phyloP scores from a whole-genome alignment of 495 filamentous ascomycete species.

The Aspergillus cavernicola region DNA sequence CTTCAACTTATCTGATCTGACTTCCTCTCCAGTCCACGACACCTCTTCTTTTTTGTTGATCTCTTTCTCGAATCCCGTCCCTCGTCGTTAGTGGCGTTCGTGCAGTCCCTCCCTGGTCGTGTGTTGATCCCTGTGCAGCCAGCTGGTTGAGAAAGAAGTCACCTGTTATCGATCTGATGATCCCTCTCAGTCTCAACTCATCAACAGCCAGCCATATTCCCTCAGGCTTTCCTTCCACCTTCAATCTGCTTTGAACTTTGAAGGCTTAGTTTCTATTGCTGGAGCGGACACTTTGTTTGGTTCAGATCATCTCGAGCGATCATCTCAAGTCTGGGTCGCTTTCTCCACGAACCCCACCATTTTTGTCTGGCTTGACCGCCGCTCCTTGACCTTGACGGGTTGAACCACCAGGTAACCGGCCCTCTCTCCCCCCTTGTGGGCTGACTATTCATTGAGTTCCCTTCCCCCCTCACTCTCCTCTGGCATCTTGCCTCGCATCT shows the following conservation, averaged over 20 bases:
- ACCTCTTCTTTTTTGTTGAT: background rate
- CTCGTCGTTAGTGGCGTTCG: conserved; percentile 3
- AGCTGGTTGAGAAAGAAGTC: conserved; percentile 13
- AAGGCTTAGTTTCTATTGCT: background rate
- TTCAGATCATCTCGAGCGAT: background rate
- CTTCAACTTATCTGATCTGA: conserved; percentile 10
- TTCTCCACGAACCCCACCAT: conserved; percentile 16
- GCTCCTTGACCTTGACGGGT: background rate
- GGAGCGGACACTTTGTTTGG: background rate
- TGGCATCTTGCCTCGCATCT: conserved; percentile 25
- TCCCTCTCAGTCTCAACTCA: conserved; percentile 1
- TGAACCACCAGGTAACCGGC: conserved; percentile 7
- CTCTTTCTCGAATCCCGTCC: background rate
- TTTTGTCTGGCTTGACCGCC: conserved; percentile 12
- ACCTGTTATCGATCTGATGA: conserved; percentile 13
- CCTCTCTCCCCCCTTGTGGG: conserved; percentile 1
- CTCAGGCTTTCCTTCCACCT: conserved; percentile 2
- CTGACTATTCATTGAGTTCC: conserved; percentile 2
- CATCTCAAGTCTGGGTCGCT: conserved; percentile 8
- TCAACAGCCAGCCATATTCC: conserved; percentile 1
- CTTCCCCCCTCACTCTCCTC: background rate
- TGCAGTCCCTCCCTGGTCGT: conserved; percentile 6
- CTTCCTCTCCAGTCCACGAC: background rate
- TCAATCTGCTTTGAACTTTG: background rate
- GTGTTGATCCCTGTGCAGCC: conserved; percentile 5